A percentile compares a stretch with the other conserved stretches of the same genome.
These are phyloP conservation scores for Pythium pectinolyticum DNA, from an alignment of 352 stramenopile species.

Conservation along the genomic window DNA sequence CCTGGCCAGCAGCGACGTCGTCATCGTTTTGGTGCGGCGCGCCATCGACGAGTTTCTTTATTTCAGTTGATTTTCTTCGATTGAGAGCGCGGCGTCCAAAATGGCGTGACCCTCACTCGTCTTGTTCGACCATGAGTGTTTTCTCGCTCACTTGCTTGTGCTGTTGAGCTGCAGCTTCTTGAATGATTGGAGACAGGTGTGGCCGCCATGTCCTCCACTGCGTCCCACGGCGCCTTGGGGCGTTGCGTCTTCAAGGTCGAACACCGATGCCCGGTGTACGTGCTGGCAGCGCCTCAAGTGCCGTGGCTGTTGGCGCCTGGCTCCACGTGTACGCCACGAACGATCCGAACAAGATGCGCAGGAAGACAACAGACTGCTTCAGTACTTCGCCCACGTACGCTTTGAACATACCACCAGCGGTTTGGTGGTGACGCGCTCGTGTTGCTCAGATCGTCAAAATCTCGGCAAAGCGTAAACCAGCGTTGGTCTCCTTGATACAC, in stretches of 20 bases:
- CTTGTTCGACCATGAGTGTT: background rate
- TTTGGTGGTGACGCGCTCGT: conserved; percentile 88
- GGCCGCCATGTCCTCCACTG: conserved; percentile 51
- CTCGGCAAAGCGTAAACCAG: conserved; percentile 90
- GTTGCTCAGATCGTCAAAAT: conserved; percentile 94
- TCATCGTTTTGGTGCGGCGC: background rate
- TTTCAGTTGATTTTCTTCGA: conserved; percentile 24
- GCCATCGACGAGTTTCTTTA: conserved; percentile 21
- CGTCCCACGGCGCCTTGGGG: conserved; percentile 69
- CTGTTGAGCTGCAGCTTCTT: conserved; percentile 10
- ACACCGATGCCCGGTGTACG: conserved; percentile 58
- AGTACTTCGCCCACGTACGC: conserved; percentile 96
- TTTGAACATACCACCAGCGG: conserved; percentile 89
- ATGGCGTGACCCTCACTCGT: background rate
- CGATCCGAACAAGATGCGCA: conserved; percentile 97
- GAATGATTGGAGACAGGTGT: conserved; percentile 41
- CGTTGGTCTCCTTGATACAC: conserved; percentile 92
- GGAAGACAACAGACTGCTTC: conserved; percentile 97
- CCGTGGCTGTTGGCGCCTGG: conserved; percentile 47
- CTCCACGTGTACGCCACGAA: conserved; percentile 88
- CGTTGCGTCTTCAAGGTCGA: conserved; percentile 55
- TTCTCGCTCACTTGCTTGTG: background rate
- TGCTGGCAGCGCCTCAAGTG: conserved; percentile 61
- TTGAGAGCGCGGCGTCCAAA: background rate
- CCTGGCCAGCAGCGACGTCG: background rate